Evolutionary conservation across 345 rosid genomes (phyloP).

Genomic region (Populus alba): DNA sequence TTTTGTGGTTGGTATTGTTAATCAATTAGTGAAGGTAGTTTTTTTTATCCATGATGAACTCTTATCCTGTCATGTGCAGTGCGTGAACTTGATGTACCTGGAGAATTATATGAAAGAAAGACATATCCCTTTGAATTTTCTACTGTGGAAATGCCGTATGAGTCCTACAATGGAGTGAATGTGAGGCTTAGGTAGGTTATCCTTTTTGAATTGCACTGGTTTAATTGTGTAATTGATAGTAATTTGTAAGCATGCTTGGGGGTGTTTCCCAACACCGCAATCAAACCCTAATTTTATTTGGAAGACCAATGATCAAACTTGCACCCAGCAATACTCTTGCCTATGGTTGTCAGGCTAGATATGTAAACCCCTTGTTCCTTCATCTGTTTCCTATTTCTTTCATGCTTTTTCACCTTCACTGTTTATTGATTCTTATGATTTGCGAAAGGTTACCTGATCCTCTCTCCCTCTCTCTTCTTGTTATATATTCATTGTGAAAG

Average conservation of each 20-base stretch:
- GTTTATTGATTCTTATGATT: neutral
- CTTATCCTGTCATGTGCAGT: conserved; percentile 27
- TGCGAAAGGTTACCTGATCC: neutral
- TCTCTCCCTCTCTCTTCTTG: neutral
- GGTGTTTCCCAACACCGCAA: neutral
- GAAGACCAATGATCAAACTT: neutral
- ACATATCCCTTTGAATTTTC: conserved; percentile 60
- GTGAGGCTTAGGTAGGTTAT: conserved; percentile 49
- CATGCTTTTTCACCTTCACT: neutral
- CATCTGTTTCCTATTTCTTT: neutral
- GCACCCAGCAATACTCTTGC: neutral
- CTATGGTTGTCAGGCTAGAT: neutral
- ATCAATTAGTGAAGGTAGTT: neutral
- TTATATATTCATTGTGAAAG: neutral
- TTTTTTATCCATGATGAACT: conserved; percentile 1
- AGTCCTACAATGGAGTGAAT: conserved; percentile 54
- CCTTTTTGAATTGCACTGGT: neutral
- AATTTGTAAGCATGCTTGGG: neutral
- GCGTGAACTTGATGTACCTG: conserved; percentile 49
- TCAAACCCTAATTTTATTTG: neutral
- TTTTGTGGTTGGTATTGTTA: neutral
- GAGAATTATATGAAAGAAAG: conserved; percentile 48
- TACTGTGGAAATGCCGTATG: conserved; percentile 57
- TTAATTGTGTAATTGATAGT: conserved; percentile 2
- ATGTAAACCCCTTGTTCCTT: neutral